Conservation (phyloP, 2,329 filamentous ascomycete genomes). For the Aspergillus oerlinghausenensis region DNA sequence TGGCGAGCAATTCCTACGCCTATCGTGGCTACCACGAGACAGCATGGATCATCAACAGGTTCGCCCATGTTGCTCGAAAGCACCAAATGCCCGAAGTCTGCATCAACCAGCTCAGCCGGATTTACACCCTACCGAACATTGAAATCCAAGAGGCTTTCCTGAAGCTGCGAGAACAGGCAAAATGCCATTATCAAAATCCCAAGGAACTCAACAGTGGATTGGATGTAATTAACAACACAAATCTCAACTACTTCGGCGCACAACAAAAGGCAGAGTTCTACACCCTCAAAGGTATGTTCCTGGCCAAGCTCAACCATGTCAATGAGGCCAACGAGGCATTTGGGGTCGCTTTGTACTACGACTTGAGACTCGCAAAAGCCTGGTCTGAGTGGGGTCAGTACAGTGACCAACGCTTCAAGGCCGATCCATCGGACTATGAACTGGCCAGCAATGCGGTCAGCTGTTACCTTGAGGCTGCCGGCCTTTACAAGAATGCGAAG, state of each 20-base stretch:
- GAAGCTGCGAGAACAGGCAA: constrained; percentile 96
- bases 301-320: constrained; percentile 87
- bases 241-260: constrained; percentile 94
- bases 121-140: constrained; percentile 98
- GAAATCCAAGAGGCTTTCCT: constrained; percentile 99
- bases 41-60: constrained; percentile 99
- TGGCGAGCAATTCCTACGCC: constrained; percentile 86
- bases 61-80: constrained; percentile 95
- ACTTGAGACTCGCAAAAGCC: constrained; percentile 90
- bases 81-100: constrained; percentile 96
- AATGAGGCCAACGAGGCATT: constrained; percentile 91
- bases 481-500: constrained; percentile 95
- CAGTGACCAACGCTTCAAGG: constrained; percentile 94
- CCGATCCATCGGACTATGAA: constrained; percentile 74
- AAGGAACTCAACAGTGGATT: constrained; percentile 87
- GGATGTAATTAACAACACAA: constrained; percentile 99
- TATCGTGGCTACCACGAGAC: constrained; percentile 98
- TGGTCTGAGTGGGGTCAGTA: constrained; percentile 99
- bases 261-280: constrained; percentile 99
- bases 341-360: constrained; percentile 91
- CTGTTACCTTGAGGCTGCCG: constrained; percentile 92
- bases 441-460: constrained; percentile 88
- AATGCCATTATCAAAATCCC: constrained; percentile 96
- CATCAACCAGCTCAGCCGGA: constrained; percentile 92
- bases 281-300: constrained; percentile 98